Conservation (phyloP, 257 asterid species). For the Solanum paucissectum region DNA sequence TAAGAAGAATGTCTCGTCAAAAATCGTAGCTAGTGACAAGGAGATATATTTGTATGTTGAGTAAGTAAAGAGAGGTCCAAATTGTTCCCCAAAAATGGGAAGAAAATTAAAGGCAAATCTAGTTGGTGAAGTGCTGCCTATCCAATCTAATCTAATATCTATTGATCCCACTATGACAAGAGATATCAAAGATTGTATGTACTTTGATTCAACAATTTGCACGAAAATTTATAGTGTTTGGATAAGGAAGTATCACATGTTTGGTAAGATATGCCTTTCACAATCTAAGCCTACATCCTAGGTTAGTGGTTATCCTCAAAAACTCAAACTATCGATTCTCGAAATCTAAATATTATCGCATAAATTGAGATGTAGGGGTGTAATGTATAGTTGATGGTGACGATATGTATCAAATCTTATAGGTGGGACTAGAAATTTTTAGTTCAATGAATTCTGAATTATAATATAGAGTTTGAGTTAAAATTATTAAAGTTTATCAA, state of each 20-base stretch:
- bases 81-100: neutral
- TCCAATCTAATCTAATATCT: neutral
- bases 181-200: neutral
- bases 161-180: neutral
- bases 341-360: neutral
- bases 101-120: neutral
- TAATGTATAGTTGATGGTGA: neutral
- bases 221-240: neutral
- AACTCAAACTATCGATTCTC: too few species aligned
- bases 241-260: neutral
- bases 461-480: neutral
- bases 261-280: neutral
- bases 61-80: neutral
- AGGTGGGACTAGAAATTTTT: neutral
- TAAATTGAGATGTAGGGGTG: neutral
- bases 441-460: neutral
- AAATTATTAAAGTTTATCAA: too few species aligned
- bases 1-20: neutral
- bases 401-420: neutral
- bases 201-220: neutral
- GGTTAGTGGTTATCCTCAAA: neutral
- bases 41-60: neutral
- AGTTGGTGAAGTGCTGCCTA: neutral
- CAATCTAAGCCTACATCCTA: neutral
- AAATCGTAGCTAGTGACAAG: neutral